Conservation (phyloP, 768 basidiomycete species). For the Tulasnella sp. region DNA sequence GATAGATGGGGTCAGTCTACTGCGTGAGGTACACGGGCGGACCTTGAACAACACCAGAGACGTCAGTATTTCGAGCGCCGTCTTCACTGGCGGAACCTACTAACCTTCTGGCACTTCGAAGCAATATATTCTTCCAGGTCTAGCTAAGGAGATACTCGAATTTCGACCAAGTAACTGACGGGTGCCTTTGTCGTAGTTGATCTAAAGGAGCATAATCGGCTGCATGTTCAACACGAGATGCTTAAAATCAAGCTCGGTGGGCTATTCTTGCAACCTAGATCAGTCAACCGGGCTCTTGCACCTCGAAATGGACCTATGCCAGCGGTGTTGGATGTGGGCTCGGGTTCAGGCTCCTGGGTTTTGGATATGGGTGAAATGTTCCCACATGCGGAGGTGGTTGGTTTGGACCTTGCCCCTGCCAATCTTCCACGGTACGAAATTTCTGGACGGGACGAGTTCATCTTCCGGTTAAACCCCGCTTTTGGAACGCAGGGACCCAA, state of each 20-base stretch:
- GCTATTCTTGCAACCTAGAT: conserved; percentile 18
- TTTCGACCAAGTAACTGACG: not conserved
- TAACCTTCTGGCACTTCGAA: not conserved
- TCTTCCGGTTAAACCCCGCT: not conserved
- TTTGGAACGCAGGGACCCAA: not conserved
- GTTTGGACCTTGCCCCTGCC: conserved; percentile 24
- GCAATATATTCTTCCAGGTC: not conserved
- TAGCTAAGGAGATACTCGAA: not conserved
- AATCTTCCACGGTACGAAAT: conserved; percentile 11
- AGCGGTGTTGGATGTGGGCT: conserved; percentile 17
- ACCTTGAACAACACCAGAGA: conserved; percentile 26
- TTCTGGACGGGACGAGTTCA: not conserved
- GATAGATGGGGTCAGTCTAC: conserved; percentile 4
- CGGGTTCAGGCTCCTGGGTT: conserved; percentile 15
- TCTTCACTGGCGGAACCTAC: not conserved
- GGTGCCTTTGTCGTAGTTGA: not conserved
- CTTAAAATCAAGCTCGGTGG: conserved; percentile 7
- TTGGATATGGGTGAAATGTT: conserved; percentile 15
- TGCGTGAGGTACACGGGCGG: conserved; percentile 26
- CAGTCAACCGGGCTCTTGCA: conserved; percentile 16
- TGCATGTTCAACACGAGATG: conserved; percentile 18
- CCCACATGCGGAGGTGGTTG: conserved; percentile 21
- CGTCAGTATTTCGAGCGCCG: not conserved
- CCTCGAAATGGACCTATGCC: not conserved
- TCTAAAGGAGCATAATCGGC: conserved; percentile 1